phyloP scores from a whole-genome alignment of 2,329 filamentous ascomycete species.

The Colletotrichum abscissum region DNA sequence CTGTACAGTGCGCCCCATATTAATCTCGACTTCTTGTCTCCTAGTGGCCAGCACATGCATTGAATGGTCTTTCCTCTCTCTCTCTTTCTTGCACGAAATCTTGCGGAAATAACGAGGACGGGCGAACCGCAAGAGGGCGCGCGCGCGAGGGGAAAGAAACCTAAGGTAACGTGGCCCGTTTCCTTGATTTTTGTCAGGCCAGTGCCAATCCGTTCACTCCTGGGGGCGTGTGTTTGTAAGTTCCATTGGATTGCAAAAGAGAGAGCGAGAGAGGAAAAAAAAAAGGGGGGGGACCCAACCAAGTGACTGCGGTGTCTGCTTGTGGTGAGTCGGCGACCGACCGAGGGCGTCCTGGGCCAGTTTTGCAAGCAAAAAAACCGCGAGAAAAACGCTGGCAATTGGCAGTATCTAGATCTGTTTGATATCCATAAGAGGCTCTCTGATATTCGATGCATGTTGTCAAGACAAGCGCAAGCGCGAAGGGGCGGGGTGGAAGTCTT shows the following conservation, averaged over 20 bases:
- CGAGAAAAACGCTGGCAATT: conserved; percentile 27
- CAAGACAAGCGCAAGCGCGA: conserved; percentile 36
- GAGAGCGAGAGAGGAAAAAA: too few relatives aligned
- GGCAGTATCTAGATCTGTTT: conserved; percentile 4
- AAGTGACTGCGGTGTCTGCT: background rate
- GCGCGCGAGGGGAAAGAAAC: background rate
- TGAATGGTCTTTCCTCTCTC: conserved; percentile 10
- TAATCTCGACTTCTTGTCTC: background rate
- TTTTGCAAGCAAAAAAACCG: conserved; percentile 28
- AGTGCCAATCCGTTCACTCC: conserved; percentile 15
- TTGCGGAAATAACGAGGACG: conserved; percentile 30
- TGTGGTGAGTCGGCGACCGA: background rate
- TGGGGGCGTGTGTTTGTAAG: background rate
- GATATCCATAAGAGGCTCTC: conserved; percentile 29
- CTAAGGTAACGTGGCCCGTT: conserved; percentile 25
- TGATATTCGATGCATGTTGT: conserved; percentile 33
- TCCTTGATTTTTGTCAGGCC: conserved; percentile 28
- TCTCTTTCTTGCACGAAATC: conserved; percentile 8
- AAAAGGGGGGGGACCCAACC: too few relatives aligned
- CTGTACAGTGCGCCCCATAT: conserved; percentile 15
- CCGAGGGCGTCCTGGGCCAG: conserved; percentile 2
- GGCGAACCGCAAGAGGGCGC: background rate
- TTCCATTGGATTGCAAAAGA: too few relatives aligned
- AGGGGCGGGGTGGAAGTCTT: conserved; percentile 36
- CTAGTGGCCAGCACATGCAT: conserved; percentile 32